These are phyloP conservation scores for Tarenaya hassleriana DNA, from an alignment of 345 rosid genomes.

Conservation along the genomic window DNA sequence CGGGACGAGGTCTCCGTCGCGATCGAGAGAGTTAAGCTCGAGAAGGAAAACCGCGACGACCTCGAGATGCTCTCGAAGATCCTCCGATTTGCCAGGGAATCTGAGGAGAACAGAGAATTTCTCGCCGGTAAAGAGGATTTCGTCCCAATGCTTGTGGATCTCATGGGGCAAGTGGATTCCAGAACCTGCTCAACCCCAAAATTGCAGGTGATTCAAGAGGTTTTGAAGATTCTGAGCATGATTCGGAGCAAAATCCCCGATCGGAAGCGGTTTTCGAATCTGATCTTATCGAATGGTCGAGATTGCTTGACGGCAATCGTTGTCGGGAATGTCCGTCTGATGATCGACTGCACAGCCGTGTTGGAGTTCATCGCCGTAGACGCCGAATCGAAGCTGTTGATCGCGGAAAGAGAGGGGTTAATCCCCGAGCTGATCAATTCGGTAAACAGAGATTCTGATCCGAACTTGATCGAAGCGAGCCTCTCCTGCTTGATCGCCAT, in stretches of 20 bases:
- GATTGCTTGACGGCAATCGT: constrained; percentile 41
- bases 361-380: constrained; percentile 54
- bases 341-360: constrained; percentile 46
- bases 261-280: constrained; percentile 31
- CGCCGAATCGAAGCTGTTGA: constrained; percentile 45
- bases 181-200: constrained; percentile 16
- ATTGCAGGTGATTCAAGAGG: constrained; percentile 39
- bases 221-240: constrained; percentile 43
- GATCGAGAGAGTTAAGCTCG: constrained; percentile 29
- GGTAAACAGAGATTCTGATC: constrained; percentile 33
- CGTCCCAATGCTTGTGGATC: constrained; percentile 41
- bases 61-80: constrained; percentile 32
- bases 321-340: constrained; percentile 34
- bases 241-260: constrained; percentile 35
- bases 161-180: constrained; percentile 33
- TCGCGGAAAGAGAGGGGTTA: constrained; percentile 57
- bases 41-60: constrained; percentile 15
- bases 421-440: constrained; percentile 38
- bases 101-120: constrained; percentile 51
- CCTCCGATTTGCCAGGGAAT: constrained; percentile 41
- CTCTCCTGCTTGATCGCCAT: constrained; percentile 53
- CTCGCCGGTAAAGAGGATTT: constrained; percentile 58
- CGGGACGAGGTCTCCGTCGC: constrained; percentile 35
- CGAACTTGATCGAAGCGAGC: constrained; percentile 40
- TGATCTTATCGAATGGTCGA: constrained; percentile 32